Conservation (phyloP, 139 green algal genomes). For the Auxenochlorella pyrenoidosa region DNA sequence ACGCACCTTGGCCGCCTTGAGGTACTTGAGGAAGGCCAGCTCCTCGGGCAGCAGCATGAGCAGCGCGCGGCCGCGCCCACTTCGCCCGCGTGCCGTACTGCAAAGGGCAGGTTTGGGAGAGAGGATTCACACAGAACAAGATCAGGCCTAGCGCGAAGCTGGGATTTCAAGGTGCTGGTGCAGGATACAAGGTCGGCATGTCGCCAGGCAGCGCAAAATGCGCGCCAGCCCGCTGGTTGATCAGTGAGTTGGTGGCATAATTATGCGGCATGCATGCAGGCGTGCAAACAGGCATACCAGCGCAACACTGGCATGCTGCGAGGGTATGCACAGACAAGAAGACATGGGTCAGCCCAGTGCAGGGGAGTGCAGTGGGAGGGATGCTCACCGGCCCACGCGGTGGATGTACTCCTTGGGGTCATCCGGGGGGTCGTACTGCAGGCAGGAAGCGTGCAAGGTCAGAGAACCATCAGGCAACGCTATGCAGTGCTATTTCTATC, state of each 20-base stretch:
- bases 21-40: conserved; percentile 92
- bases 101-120: not conserved
- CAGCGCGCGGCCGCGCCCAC: conserved; percentile 88
- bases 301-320: not conserved
- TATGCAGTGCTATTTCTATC: no score
- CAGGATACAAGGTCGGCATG: not conserved
- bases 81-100: conserved; percentile 89
- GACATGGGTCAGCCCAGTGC: no score
- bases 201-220: not conserved
- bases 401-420: conserved; percentile 97
- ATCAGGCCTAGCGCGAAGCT: not conserved
- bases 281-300: not conserved
- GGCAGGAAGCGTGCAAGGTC: not conserved
- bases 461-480: no score
- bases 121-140: no score
- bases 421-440: conserved; percentile 94
- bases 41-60: conserved; percentile 98
- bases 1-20: conserved; percentile 60
- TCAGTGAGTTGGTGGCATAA: conserved; percentile 2
- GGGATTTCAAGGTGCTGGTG: no score
- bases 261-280: not conserved
- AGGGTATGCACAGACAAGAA: not conserved
- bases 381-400: conserved; percentile 66
- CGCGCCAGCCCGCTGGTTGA: conserved; percentile 14
- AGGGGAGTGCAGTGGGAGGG: no score